Percentiles rank a stretch among this genome's conserved stretches.
These are phyloP conservation scores for Psilocybe cubensis DNA, from an alignment of 768 basidiomycete genomes.

Conservation along the genomic window DNA sequence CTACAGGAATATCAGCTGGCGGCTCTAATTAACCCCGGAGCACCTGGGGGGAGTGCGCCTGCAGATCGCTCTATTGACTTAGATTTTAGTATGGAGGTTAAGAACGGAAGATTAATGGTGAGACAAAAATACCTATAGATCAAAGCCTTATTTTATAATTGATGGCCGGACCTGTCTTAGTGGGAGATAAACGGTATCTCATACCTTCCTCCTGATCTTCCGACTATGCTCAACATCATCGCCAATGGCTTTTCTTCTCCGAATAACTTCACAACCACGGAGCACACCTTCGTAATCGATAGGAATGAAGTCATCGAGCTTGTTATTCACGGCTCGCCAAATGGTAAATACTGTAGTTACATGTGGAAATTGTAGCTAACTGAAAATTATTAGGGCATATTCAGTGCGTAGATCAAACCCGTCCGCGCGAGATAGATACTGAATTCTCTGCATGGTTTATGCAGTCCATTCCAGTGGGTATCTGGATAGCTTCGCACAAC, in stretches of 20 bases:
- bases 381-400: conserved; percentile 12
- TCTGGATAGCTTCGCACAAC: background rate
- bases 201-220: conserved; percentile 44
- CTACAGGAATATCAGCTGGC: conserved; percentile 11
- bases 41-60: conserved; percentile 26
- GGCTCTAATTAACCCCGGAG: conserved; percentile 14
- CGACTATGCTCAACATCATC: conserved; percentile 48
- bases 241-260: conserved; percentile 20
- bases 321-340: conserved; percentile 26
- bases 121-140: background rate
- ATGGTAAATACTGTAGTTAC: conserved; percentile 21
- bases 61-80: conserved; percentile 24
- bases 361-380: conserved; percentile 15
- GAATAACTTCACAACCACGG: conserved; percentile 26
- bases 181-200: conserved; percentile 31
- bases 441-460: too few relatives aligned
- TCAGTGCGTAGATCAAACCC: too few relatives aligned
- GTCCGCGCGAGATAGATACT: too few relatives aligned
- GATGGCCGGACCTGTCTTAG: conserved; percentile 32
- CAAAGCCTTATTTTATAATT: too few relatives aligned
- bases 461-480: conserved; percentile 23
- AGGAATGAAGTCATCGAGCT: conserved; percentile 28
- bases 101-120: conserved; percentile 16
- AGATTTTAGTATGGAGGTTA: conserved; percentile 21
- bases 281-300: conserved; percentile 30